A percentile compares a stretch with the other conserved stretches of the same genome.
Conservation (phyloP, 495 filamentous ascomycete species). For the Hypoxylon fragiforme region DNA sequence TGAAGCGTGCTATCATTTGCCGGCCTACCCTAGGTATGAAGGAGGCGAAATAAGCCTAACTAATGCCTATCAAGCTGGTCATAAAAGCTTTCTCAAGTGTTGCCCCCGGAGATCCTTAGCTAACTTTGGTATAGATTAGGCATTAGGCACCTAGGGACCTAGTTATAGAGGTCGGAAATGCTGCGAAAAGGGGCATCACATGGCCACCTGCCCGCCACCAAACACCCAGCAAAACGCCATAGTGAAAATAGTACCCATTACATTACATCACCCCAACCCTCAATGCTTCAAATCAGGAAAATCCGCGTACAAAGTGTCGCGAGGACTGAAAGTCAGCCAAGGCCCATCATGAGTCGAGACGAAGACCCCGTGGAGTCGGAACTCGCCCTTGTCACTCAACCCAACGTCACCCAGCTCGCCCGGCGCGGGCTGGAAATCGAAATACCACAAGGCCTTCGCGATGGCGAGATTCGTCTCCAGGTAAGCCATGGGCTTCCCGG, state of each 20-base stretch:
- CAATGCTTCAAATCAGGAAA: not conserved
- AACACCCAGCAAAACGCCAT: not conserved
- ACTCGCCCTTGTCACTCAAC: not conserved
- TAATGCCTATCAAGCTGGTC: no score
- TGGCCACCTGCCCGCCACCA: no score
- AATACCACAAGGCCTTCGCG: not conserved
- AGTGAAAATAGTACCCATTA: not conserved
- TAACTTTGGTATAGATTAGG: no score
- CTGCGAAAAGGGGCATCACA: no score
- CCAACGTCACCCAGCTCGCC: not conserved
- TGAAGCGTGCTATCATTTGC: no score
- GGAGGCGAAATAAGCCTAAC: no score
- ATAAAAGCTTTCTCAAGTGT: no score
- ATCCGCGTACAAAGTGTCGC: not conserved
- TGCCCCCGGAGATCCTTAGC: no score
- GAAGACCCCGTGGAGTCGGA: not conserved
- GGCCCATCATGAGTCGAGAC: not conserved
- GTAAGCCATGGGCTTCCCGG: not conserved
- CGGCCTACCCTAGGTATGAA: no score
- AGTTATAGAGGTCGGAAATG: no score
- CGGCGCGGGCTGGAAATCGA: not conserved
- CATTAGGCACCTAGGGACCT: no score
- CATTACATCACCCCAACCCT: constrained; percentile 30
- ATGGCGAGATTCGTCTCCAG: not conserved
- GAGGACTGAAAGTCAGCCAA: not conserved